phyloP scores from a whole-genome alignment of 352 stramenopile genomes.

The Globisporangium paddicum region DNA sequence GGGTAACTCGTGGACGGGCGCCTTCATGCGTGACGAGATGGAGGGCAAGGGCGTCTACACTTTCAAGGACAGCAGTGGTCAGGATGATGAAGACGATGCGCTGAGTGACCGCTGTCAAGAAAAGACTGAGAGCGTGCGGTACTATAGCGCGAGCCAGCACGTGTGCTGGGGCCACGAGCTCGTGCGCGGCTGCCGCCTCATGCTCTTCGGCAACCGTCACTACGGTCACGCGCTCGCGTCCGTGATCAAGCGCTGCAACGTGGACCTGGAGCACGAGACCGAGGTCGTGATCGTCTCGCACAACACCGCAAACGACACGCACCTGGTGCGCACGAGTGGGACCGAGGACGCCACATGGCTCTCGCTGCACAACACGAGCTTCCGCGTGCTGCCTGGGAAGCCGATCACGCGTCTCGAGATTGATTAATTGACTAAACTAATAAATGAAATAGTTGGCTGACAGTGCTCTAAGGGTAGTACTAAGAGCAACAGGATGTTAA shows the following conservation, averaged over 20 bases:
- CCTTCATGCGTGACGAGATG: slow-evolving; percentile 56
- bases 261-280: slow-evolving; percentile 38
- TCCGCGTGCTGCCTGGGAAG: slow-evolving; percentile 29
- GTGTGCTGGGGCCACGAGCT: slow-evolving; percentile 72
- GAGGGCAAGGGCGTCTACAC: slow-evolving; percentile 57
- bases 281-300: slow-evolving; percentile 46
- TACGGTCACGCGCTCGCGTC: slow-evolving; percentile 35
- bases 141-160: slow-evolving; percentile 55
- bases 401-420: slow-evolving; percentile 25
- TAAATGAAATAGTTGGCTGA: not conserved
- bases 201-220: slow-evolving; percentile 35
- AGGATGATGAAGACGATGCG: slow-evolving; percentile 16
- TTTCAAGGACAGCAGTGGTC: slow-evolving; percentile 5
- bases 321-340: slow-evolving; percentile 38
- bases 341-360: slow-evolving; percentile 42
- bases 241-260: slow-evolving; percentile 29
- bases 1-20: slow-evolving; percentile 49
- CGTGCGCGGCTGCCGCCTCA: slow-evolving; percentile 35
- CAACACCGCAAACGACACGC: slow-evolving; percentile 32
- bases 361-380: slow-evolving; percentile 44
- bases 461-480: not conserved
- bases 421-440: not conserved
- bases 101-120: not conserved
- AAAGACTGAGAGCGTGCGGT: slow-evolving; percentile 29
- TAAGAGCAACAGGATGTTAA: not conserved